phyloP scores from a whole-genome alignment of 208 protist species.

The Acanthamoeba triangularis region DNA sequence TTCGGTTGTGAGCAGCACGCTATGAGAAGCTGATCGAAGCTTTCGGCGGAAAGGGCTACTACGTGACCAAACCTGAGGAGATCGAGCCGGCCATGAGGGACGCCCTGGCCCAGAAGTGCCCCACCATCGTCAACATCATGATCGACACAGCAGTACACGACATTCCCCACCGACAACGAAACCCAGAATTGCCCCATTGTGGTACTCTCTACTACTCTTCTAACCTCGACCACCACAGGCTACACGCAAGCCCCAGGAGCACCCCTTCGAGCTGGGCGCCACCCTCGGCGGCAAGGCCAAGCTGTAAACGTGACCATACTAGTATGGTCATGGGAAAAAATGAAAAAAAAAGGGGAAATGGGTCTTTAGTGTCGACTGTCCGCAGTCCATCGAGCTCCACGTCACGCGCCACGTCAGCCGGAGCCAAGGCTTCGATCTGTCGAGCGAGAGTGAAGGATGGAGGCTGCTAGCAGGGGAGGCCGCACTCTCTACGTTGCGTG shows the following conservation, averaged over 20 bases:
- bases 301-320: no score
- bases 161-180: neutral
- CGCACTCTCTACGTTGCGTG: neutral
- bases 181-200: neutral
- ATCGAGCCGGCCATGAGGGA: constrained; percentile 67
- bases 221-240: neutral
- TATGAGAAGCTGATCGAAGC: constrained; percentile 72
- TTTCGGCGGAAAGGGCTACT: constrained; percentile 76
- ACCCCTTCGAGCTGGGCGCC: constrained; percentile 61
- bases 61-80: constrained; percentile 70
- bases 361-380: no score
- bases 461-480: neutral
- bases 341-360: no score
- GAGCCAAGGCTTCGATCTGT: neutral
- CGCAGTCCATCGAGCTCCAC: neutral
- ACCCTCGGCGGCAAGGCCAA: constrained; percentile 40
- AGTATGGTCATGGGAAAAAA: no score
- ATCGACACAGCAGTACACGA: constrained; percentile 10
- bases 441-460: neutral
- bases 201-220: neutral
- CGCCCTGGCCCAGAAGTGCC: constrained; percentile 61
- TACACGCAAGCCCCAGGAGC: constrained; percentile 50
- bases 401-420: constrained; percentile 15
- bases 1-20: constrained; percentile 26
- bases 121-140: constrained; percentile 76